Evolutionary conservation across 202 grass and related monocot species (phyloP), one percentile per base, ranked within the genome.

Genomic region (Elaeis oleifera): DNA sequence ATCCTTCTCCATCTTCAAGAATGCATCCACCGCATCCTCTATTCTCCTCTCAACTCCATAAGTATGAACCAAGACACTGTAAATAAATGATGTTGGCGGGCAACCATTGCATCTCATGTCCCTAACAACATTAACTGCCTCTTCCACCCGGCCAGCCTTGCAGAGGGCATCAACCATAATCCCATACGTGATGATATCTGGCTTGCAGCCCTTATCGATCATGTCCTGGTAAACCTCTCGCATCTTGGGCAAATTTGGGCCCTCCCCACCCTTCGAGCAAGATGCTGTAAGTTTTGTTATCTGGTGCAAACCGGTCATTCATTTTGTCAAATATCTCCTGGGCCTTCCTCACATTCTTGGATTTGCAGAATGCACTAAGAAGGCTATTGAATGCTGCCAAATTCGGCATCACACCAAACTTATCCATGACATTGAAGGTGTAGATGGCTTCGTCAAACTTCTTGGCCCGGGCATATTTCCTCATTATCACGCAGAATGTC

Each of bases 261-360:
- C 84, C 79, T 4, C 92, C 92, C 87, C 92, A 96, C 16, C 87
- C 92, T 71, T 96, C 92, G 23, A 96, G 92, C 82, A 96, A 78
- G 63, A 96, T 96, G 59, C 87, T 91, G 78, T 89, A 91, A 57
- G 92, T 91, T 74, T 96, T 96, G 6, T 87, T 79, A 56, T 91
- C 92, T 3, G 87, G 76, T 27, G 19, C 74, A 50, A 91, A 91
- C 54, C 36, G 58, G 14, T 50, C 49, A 15, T 68, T 78, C 79
- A 86, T 97, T 81, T 89, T 74, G 51, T 91, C 87, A 32, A 97
- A 97, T 68, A 97, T 79, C 58, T 91, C 82, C 67, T 91, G 87
- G 0, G 92, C 92, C 76, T 86, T 89, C 31, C 84, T 79, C 20
- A 89, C 92, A 36, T 91, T 91, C 71, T 89, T 97, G 13, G 92